Percentiles rank a stretch among this genome's conserved stretches.
phyloP scores from a whole-genome alignment of 345 rosid genomes.

The Turritis glabra region DNA sequence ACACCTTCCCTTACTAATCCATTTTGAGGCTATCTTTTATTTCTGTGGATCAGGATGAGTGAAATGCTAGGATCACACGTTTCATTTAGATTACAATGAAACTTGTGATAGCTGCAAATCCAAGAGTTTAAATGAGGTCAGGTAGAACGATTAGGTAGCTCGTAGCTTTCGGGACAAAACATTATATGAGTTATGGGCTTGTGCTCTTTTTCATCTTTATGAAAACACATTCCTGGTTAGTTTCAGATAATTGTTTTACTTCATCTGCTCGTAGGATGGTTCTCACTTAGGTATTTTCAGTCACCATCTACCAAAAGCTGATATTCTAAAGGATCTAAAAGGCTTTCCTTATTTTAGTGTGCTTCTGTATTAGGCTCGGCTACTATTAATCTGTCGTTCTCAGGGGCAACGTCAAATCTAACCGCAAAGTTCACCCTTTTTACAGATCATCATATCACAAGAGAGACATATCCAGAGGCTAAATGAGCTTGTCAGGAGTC shows the following conservation, averaged over 20 bases:
- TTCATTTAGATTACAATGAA: background rate
- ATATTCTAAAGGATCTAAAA: background rate
- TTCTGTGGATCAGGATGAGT: conserved; percentile 3
- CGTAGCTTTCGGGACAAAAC: background rate
- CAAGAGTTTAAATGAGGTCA: conserved; percentile 2
- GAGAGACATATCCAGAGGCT: conserved; percentile 78
- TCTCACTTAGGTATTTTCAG: conserved; percentile 1
- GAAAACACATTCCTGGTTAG: background rate
- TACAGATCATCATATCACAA: conserved; percentile 73
- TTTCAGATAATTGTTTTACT: background rate
- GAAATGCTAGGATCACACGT: background rate
- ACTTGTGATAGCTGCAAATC: background rate
- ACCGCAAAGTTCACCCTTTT: background rate
- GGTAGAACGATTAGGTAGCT: background rate
- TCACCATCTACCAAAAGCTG: background rate
- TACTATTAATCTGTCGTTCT: background rate
- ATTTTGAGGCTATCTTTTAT: background rate
- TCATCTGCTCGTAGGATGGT: background rate
- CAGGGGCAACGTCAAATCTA: background rate
- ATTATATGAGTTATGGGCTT: background rate
- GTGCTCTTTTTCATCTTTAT: background rate
- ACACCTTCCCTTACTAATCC: background rate
- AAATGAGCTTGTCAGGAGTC: conserved; percentile 62
- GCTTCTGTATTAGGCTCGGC: background rate
- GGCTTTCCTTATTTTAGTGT: background rate